Evolutionary conservation across 495 filamentous ascomycete species (phyloP), one percentile per base, ranked within the genome.

Genomic region (Penicillium roqueforti): DNA sequence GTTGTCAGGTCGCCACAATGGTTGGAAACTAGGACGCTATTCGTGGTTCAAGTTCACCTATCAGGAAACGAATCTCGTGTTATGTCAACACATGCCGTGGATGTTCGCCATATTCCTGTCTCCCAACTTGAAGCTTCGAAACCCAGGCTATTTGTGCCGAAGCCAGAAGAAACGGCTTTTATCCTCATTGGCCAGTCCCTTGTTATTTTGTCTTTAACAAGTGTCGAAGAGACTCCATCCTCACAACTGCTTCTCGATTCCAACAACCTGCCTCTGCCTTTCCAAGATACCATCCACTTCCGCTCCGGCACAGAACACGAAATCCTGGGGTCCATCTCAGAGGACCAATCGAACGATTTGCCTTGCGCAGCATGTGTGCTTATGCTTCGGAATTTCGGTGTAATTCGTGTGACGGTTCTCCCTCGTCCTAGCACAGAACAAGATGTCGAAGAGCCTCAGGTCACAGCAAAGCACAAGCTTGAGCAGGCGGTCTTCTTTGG

Each of bases 401-500:
- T 91, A n/a, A 67, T 97, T 37, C 81, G 91, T 51, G 69, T 97
- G 34, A 80, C 67, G 43, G 68, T 72, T 36, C 59, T 68, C 19
- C 70, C 72, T 52, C 65, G 58, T 14, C 58, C 62, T 20, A 58
- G 60, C 25, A 50, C 20, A 20, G 56, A 58, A 25, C 54, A 48
- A 11, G 66, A 60, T 11, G 51, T 63, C 3, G 74, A 77, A 19
- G 67, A 69, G 51, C 59, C 62, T 11, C 67, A 68, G 22, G 76
- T 92, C 18, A 90, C 89, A 1, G 87, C 88, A 7, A 91, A 87
- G 65, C 87, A 83, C 64, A 97, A 92, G 68, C 77, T 99, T 39
- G 91, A 96, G 61, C 92, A 97, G 67, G 92, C 92, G 13, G 84
- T 97, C 3, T 96, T 96, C 72, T 97, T 87, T 66, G 90, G 92